These are phyloP conservation scores for Beta vulgaris DNA, from an alignment of 148 eudicot genomes.

Conservation along the genomic window DNA sequence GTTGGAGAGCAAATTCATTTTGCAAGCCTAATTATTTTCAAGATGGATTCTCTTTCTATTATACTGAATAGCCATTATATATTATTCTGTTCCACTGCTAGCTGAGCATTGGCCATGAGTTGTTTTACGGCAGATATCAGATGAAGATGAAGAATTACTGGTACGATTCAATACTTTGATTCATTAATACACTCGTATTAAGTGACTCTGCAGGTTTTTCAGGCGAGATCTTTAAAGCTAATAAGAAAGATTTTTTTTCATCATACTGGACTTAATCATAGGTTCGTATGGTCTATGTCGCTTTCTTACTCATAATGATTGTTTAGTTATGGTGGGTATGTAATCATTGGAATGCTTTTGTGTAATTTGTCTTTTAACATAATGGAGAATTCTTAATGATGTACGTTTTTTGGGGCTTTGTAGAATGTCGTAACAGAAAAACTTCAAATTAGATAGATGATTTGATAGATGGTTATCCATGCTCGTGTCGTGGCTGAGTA, in stretches of 20 bases:
- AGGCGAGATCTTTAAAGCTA: slow-evolving; percentile 4
- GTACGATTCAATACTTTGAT: neutral
- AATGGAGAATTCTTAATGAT: neutral
- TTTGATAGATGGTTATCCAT: too few relatives aligned
- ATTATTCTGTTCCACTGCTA: slow-evolving; percentile 1
- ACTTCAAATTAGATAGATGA: too few relatives aligned
- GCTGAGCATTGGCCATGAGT: slow-evolving; percentile 25
- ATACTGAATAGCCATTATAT: neutral
- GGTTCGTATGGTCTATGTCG: neutral
- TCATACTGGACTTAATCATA: neutral
- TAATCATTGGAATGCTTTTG: neutral
- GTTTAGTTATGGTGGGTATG: neutral
- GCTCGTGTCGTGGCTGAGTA: too few relatives aligned
- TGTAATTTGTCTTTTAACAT: too few relatives aligned
- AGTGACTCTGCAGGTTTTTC: slow-evolving; percentile 14
- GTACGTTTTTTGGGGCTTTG: neutral
- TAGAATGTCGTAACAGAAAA: neutral
- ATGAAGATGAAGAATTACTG: slow-evolving; percentile 1
- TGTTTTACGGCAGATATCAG: slow-evolving; percentile 24
- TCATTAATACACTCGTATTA: neutral
- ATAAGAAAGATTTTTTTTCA: neutral
- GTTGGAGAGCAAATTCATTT: neutral
- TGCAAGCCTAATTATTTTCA: slow-evolving; percentile 2
- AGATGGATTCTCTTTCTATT: slow-evolving; percentile 1
- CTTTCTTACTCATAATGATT: neutral